Base-by-base conservation (phyloP, 2,329 filamentous ascomycete species). In the Diaporthe sp. region DNA sequence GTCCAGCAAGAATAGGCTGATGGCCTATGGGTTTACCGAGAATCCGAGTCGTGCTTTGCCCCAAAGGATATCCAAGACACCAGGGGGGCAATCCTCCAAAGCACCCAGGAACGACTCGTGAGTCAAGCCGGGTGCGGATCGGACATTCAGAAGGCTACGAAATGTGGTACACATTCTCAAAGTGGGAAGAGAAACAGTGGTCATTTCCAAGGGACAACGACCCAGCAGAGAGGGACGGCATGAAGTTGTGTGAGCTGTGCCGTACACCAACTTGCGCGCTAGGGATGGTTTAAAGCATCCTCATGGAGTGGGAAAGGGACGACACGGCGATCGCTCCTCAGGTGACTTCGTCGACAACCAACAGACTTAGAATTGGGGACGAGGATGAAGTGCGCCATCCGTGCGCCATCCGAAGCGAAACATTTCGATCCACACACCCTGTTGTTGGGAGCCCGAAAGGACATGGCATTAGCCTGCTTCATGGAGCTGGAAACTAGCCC, bases 401-500 rank as follows among this genome's bases (percentile, higher is more conserved):
- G 46, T 39, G 46, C 28, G 25, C 15, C 34, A 53, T 68, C 46
- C 65, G 65, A 25, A 39, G 65, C 31, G 15, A 53, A n/a, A 13
- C 13, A 15, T 53, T 25, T 37, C 31, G 13, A 19, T 53, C 53
- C 28, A 6, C 46, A 46, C 42, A 39, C 37, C 22, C 58, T 42
- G 22, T 25, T n/a, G 22, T n/a, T 12, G 12, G 12, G 3, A 22
- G 37, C 9, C 6, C 58, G 42, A 28, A 53, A 39, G 31, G 22
- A 53, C 65, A 15, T 28, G 46, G 31, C 65, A 68, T 42, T 68
- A 68, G 65, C n/a, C 31, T 12, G 34, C 46, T 53, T 22, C 65
- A 53, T 25, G 65, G n/a, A 51, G 22, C 12, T 42, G 46, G 34
- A 37, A 42, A 28, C 22, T 10, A 53, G 49, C 13, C 44, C 22